Evolutionary conservation across 2,329 filamentous ascomycete genomes (phyloP).

Genomic region (Diplodia scrobiculata): DNA sequence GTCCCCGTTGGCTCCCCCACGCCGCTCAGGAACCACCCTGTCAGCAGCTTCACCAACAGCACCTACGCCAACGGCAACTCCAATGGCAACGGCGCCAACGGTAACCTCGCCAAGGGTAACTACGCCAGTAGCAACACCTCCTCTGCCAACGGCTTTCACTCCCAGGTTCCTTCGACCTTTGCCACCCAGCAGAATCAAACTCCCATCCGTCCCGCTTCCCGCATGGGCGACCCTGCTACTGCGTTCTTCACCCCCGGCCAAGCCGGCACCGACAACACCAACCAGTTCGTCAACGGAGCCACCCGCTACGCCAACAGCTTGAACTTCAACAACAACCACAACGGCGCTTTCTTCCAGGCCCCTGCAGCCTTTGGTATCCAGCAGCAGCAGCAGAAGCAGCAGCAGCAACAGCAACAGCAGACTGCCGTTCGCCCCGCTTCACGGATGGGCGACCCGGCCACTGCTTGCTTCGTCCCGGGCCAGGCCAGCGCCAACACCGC

Average conservation of each 20-base stretch:
- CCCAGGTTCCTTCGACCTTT: not conserved
- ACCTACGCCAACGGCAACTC: not conserved
- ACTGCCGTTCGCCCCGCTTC: not conserved
- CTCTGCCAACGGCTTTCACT: too few relatives aligned
- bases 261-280: not conserved
- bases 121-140: too few relatives aligned
- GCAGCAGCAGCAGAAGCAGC: not conserved
- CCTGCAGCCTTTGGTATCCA: not conserved
- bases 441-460: slow-evolving; percentile 6
- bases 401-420: not conserved
- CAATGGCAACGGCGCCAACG: not conserved
- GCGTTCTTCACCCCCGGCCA: not conserved
- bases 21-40: not conserved
- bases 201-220: not conserved
- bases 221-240: slow-evolving; percentile 8
- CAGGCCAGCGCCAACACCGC: not conserved
- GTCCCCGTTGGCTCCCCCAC: not conserved
- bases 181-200: not conserved
- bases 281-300: too few relatives aligned
- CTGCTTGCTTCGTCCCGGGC: not conserved
- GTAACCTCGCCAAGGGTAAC: too few relatives aligned
- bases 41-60: not conserved
- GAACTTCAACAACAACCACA: too few relatives aligned
- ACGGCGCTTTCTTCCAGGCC: not conserved
- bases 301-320: too few relatives aligned